Evolutionary conservation across 805 yeast genomes (phyloP), one percentile per base, ranked within the genome.

Genomic region (Starmerella floris): DNA sequence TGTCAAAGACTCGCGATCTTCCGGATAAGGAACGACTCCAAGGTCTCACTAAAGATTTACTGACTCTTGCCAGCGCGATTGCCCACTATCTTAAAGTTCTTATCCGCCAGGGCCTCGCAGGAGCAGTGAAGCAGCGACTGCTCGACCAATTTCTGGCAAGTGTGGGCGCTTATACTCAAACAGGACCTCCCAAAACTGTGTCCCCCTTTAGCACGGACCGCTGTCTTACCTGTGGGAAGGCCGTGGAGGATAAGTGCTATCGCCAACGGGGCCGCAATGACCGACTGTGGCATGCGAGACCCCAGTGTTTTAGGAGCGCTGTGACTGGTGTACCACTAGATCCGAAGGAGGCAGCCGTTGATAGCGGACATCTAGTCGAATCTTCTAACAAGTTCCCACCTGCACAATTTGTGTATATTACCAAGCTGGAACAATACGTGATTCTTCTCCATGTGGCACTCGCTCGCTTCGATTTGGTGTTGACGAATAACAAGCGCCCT

Each of bases 41-140:
- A 17, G 46, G 49, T 3, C 46, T 49, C 15, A 55, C 65, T 1
- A 57, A 54, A 28, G 66, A 63, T 20, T 56, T 88, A 31, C 69
- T 91, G 51, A 74, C 88, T 0, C 75, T 87, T 10, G 87, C 87
- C 4, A 83, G 95, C 1, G 85, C 93, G 0, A 66, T 88, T 52
- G 96, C 98, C 0, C 97, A 91, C 58, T 88, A 85, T 60, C 67
- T 91, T 54, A 91, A 91, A 59, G 67, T 88, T 5, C 65, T 91
- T 20, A 80, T 88, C 4, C 68, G 96, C 49, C 75, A 76, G 55
- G 91, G 95, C 0, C 69, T 91, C 33, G 72, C 76, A 45, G 76
- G 77, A 51, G 83, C 95, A 0, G 65, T 91, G n/a, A 77, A 72
- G 43, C 66, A 71, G 42, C 81, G 82, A 58, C 84, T 1, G 64